Evolutionary conservation across 1,284 basidiomycete species (phyloP), one percentile per base, ranked within the genome.

Genomic region (Sporisorium reilianum): DNA sequence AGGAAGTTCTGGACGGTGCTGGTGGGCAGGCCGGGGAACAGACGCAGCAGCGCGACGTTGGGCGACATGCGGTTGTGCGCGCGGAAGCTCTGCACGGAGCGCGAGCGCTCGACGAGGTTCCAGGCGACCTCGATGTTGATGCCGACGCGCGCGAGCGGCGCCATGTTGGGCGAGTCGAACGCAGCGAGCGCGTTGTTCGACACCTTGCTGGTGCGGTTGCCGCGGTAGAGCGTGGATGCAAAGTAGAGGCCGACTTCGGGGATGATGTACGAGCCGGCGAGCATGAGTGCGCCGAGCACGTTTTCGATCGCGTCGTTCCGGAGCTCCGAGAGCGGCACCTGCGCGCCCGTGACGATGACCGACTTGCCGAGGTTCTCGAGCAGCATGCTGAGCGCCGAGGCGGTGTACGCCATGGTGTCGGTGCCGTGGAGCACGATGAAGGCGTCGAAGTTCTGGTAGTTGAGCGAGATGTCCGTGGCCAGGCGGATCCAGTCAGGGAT

Each of bases 331-430:
- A 96, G 87, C 6, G 94, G 94, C 55, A 97, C 95, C 86, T 97
- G 94, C 1, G 94, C 93, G 2, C 94, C 94, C 0, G 94, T 95
- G 26, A 96, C 83, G 66, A 96, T 93, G 90, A 87, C 86, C 1
- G 91, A 93, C 86, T 95, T 95, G 54, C 93, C 93, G 8, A 96
- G 87, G 78, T 96, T 93, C 84, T 96, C 93, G 6, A 97, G 87
- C 58, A 97, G 86, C 85, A 96, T 96, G 80, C 92, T 92, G 2
- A 78, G 56, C 14, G 71, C 64, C 1, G 72, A 69, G 8, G 64
- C 56, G 23, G 76, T 78, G 52, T 81, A 78, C n/a, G 77, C 79
- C 79, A 95, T 95, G 0, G 94, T 77, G 77, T 84, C 84, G 16
- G 84, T 85, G 38, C 94, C 94, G 84, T 97, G 94, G 11, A 97